Conservation (phyloP, 2,329 filamentous ascomycete genomes). For the Phyllosticta capitalensis region DNA sequence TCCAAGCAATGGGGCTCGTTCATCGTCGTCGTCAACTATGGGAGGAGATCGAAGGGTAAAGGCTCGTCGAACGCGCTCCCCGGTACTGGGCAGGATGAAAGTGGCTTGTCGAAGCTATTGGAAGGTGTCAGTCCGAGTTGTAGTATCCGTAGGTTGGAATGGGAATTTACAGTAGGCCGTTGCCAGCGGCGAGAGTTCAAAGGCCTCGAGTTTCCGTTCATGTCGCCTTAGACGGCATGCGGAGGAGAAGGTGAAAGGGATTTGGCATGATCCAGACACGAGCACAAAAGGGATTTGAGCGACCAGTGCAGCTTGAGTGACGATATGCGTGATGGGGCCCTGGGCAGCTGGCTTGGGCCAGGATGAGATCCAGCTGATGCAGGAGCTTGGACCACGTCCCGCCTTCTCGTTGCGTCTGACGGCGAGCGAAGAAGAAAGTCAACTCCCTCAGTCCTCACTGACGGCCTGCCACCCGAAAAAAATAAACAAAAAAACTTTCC, state of each 20-base stretch:
- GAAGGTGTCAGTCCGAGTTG: slow-evolving; percentile 14
- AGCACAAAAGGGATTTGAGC: neutral
- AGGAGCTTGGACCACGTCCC: neutral
- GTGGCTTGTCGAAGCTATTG: slow-evolving; percentile 67
- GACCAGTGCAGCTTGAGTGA: neutral
- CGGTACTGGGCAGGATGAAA: slow-evolving; percentile 77
- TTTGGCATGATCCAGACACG: neutral
- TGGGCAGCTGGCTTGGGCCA: neutral
- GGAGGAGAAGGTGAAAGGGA: neutral
- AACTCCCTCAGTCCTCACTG: neutral
- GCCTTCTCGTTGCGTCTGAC: neutral
- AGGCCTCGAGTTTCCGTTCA: slow-evolving; percentile 15
- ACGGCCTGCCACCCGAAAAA: neutral
- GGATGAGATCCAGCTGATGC: slow-evolving; percentile 9
- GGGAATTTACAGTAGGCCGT: slow-evolving; percentile 26
- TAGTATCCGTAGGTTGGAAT: slow-evolving; percentile 5
- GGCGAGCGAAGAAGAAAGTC: neutral
- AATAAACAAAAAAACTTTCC: neutral
- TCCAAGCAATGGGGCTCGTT: slow-evolving; percentile 43
- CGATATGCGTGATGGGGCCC: neutral
- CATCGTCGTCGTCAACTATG: slow-evolving; percentile 50
- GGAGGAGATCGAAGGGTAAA: slow-evolving; percentile 64
- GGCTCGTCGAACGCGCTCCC: slow-evolving; percentile 70
- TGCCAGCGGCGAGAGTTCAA: slow-evolving; percentile 26
- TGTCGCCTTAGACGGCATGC: slow-evolving; percentile 1